A percentile compares a stretch with the other conserved stretches of the same genome.
Evolutionary conservation across 1,284 basidiomycete genomes (phyloP).

Genomic region (Trichosporon faecale): DNA sequence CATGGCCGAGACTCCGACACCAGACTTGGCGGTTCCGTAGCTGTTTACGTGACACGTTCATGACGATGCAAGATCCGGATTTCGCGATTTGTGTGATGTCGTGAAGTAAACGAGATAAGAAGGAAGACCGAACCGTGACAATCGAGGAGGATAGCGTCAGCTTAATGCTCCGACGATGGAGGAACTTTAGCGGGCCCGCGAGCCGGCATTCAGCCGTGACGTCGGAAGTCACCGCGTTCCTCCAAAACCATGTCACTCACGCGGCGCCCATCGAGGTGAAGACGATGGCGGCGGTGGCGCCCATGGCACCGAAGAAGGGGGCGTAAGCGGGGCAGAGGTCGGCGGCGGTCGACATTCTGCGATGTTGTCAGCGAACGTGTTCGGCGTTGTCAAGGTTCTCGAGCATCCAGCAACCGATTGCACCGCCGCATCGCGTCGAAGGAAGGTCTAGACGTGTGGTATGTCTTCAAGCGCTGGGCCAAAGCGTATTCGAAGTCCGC

Average conservation of each 20-base stretch:
- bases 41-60: conserved; percentile 31
- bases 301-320: conserved; percentile 97
- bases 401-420: not conserved
- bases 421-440: conserved; percentile 1
- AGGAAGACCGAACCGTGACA: not conserved
- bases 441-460: not conserved
- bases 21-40: conserved; percentile 94
- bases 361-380: not conserved
- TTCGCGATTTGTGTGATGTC: not conserved
- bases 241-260: conserved; percentile 32
- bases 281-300: conserved; percentile 93
- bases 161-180: not conserved
- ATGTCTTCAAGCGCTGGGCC: not conserved
- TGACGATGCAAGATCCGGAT: not conserved
- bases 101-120: not conserved
- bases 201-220: not conserved
- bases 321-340: conserved; percentile 91
- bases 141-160: conserved; percentile 5
- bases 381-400: not conserved
- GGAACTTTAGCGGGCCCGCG: not conserved
- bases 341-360: conserved; percentile 63
- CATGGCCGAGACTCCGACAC: conserved; percentile 98
- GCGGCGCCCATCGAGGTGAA: conserved; percentile 72
- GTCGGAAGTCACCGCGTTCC: not conserved
- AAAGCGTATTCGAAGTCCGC: not conserved